Base-by-base conservation (phyloP, 768 basidiomycete genomes). In the Russula brevipes region DNA sequence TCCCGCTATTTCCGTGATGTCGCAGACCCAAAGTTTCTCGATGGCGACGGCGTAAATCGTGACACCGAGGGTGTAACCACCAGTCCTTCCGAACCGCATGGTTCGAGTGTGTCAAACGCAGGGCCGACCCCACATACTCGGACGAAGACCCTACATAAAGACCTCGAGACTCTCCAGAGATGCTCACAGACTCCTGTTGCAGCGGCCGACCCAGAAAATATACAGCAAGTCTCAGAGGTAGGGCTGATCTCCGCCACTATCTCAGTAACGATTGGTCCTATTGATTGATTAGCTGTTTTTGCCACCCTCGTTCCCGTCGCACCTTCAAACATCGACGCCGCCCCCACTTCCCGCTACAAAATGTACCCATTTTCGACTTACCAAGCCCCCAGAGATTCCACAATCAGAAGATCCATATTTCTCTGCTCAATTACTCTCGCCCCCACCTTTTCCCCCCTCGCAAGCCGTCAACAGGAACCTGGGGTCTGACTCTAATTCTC, bases 241-340 rank as follows among this genome's bases (percentile, higher is more conserved):
- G 12, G 58, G 47, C n/a, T 7, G 31, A 31, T n/a, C 17, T 10
- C 10, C n/a, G 4, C 54, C 30, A 24, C 41, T n/a, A 4, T 44
- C 24, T 10, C 17, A 38, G 10, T 39, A 5, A 36, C 39, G 16
- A 19, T 39, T 51, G 19, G 12, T 36, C 24, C 24, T 55, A 30
- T 54, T 9, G 12, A 30, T 41, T 46, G 44, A 17, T 30, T 12
- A 64, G 61, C 47, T 52, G 11, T 66, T 66, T 59, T 50, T 66
- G 7, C 65, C 65, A 42, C 65, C 65, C 31, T 66, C 65, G 39
- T 66, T 66, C 35, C 65, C 65, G 41, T 64, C 65, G 16, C 39
- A 64, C 35, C 62, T 66, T 44, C 57, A 45, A 11, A 66, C 65
- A 8, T 66, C 65, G 12, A 66, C 65, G 4, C 65, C 65, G 11